Percentiles rank a stretch among this genome's conserved stretches.
Conservation (phyloP, 2,329 filamentous ascomycete genomes). For the Microcyclosporella mali region DNA sequence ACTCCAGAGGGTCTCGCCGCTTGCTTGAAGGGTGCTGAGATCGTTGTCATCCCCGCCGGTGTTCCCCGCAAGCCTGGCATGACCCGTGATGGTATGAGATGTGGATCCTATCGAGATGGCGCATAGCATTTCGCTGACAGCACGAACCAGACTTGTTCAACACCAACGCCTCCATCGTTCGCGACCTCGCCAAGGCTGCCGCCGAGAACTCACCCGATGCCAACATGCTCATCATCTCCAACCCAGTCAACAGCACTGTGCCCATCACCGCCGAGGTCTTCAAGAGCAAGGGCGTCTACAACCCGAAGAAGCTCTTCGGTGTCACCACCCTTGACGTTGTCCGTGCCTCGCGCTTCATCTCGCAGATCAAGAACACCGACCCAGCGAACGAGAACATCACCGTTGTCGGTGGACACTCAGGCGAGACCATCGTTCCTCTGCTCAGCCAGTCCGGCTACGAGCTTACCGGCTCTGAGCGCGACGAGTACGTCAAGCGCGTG, state of each 20-base stretch:
- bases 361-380: slow-evolving; percentile 84
- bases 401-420: slow-evolving; percentile 94
- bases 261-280: slow-evolving; percentile 96
- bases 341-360: slow-evolving; percentile 95
- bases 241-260: slow-evolving; percentile 99
- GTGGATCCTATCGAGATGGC: neutral
- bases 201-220: slow-evolving; percentile 84
- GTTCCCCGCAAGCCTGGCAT: slow-evolving; percentile 99
- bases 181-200: slow-evolving; percentile 91
- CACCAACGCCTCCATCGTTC: slow-evolving; percentile 99
- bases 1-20: slow-evolving; percentile 61
- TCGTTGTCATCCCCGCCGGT: slow-evolving; percentile 96
- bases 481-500: slow-evolving; percentile 81
- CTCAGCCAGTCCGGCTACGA: slow-evolving; percentile 91
- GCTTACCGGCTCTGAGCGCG: slow-evolving; percentile 68
- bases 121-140: neutral
- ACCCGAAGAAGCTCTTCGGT: slow-evolving; percentile 98
- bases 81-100: slow-evolving; percentile 75
- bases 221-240: slow-evolving; percentile 95
- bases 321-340: slow-evolving; percentile 99
- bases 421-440: slow-evolving; percentile 95
- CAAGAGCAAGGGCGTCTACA: slow-evolving; percentile 93
- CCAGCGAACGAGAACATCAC: slow-evolving; percentile 89
- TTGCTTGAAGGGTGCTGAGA: slow-evolving; percentile 79
- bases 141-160: slow-evolving; percentile 78